phyloP scores from a whole-genome alignment of 192 early-diverging fungal species.

The Umbelopsis vinacea region DNA sequence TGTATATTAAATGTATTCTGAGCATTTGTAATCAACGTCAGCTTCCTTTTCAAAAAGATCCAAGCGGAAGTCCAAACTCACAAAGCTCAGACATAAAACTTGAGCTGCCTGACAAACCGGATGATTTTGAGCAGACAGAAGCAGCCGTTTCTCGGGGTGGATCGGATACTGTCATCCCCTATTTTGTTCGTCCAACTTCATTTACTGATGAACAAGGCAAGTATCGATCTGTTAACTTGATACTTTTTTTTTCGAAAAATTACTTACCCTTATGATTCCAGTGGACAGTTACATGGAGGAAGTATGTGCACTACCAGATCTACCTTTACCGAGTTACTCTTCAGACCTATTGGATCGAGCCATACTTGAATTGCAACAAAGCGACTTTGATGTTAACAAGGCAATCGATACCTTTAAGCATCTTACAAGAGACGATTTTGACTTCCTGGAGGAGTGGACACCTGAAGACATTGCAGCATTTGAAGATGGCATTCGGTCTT shows the following conservation, averaged over 20 bases:
- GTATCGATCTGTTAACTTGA: background rate
- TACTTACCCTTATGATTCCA: background rate
- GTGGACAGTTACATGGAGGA: conserved; percentile 49
- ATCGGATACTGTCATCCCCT: conserved; percentile 43
- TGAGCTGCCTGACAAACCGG: conserved; percentile 5
- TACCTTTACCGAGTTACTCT: conserved; percentile 51
- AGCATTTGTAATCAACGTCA: background rate
- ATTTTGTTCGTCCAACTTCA: conserved; percentile 42
- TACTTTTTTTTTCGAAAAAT: background rate
- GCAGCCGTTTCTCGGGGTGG: conserved; percentile 36
- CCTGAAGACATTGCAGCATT: conserved; percentile 56
- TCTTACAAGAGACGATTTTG: conserved; percentile 53
- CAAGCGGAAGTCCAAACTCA: background rate
- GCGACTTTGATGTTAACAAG: conserved; percentile 57
- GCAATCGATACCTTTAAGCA: conserved; percentile 56
- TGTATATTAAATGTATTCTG: background rate
- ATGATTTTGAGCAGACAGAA: background rate
- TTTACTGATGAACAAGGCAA: conserved; percentile 47
- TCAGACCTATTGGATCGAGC: conserved; percentile 70
- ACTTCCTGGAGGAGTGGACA: conserved; percentile 59
- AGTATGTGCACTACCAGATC: conserved; percentile 33
- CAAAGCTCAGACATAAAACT: background rate
- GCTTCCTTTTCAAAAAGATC: background rate
- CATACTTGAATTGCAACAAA: conserved; percentile 53
- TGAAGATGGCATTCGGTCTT: conserved; percentile 62